A percentile compares a stretch with the other conserved stretches of the same genome.
These are phyloP conservation scores for Colletotrichum horii DNA, from an alignment of 2,329 filamentous ascomycete species.

Conservation along the genomic window DNA sequence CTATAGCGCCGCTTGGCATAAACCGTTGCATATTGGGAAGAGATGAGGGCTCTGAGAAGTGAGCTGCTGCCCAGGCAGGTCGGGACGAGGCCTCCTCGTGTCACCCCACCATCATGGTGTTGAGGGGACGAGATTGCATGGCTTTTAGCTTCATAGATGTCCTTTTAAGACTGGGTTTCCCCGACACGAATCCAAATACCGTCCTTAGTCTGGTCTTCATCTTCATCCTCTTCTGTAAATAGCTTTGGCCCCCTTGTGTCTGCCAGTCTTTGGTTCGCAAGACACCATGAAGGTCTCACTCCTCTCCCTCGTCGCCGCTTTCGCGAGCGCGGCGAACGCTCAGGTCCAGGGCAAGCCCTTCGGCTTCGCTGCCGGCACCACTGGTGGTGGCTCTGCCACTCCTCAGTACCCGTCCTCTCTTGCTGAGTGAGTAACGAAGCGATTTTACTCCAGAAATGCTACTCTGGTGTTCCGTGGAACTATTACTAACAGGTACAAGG, in stretches of 20 bases:
- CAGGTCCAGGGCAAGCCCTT: conserved; percentile 32
- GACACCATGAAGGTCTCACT: neutral
- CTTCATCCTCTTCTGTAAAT: neutral
- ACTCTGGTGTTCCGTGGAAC: neutral
- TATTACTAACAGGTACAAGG: neutral
- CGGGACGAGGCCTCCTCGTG: neutral
- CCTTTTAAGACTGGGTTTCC: neutral
- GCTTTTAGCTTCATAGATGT: neutral
- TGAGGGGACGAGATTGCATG: neutral
- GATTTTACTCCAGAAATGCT: neutral
- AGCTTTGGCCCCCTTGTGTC: neutral
- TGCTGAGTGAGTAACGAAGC: neutral
- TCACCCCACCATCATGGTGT: neutral
- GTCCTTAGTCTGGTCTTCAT: neutral
- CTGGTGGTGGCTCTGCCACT: conserved; percentile 54
- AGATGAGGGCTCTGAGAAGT: neutral
- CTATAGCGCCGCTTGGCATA: neutral
- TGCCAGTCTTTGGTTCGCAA: neutral
- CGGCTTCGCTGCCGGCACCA: conserved; percentile 45
- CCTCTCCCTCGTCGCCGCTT: conserved; percentile 23
- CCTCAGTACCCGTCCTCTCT: conserved; percentile 39
- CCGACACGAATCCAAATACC: no score
- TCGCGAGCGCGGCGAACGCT: conserved; percentile 26
- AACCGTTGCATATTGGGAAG: neutral
- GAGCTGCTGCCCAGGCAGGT: neutral